Evolutionary conservation across 208 protist species (phyloP), one percentile per base, ranked within the genome.

Genomic region (Crithidia fasciculata): DNA sequence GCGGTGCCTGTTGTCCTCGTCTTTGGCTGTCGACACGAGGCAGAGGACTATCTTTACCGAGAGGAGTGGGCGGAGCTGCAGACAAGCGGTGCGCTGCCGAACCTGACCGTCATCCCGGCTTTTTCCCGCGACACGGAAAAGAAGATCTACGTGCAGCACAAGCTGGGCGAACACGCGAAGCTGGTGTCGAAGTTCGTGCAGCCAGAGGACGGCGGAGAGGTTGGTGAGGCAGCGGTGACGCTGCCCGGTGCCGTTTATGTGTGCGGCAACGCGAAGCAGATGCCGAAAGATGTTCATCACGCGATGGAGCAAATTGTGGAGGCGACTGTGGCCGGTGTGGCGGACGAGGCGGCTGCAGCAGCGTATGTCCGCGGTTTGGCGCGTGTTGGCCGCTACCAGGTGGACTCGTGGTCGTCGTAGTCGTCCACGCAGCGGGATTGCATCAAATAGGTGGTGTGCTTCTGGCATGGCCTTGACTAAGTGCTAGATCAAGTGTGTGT

Each of bases 111-210:
- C 6, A 61, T 95, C 16, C 78, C 90, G 0, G 92, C 92, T 18
- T 97, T 97, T 58, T 97, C 92, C 16, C 89, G 92, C 54, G 87
- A 93, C 74, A 80, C 83, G 28, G 72, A 70, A 2, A 84, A 84
- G 58, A 97, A 97, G 78, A 68, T 92, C 37, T 97, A 97, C 72
- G 92, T 97, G 55, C 92, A 97, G 75, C 90, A 97, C 76, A 81
- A 86, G 36, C 76, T 97, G 49, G 92, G 89, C 40, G 54, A 87
- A 65, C 77, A 92, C 49, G 89, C 92, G 18, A 72, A 45, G 49
- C 70, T 80, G n/a, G 83, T 93, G 5, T 85, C 70, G 13, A 28
- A 52, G 0, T 81, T 97, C 45, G 37, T 97, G 44, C 63, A 76
- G 13, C 72, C 69, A 15, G 52, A 85, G 16, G 60, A 65, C 41